phyloP scores from a whole-genome alignment of 164 flowering plant species.

The Vitis riparia region DNA sequence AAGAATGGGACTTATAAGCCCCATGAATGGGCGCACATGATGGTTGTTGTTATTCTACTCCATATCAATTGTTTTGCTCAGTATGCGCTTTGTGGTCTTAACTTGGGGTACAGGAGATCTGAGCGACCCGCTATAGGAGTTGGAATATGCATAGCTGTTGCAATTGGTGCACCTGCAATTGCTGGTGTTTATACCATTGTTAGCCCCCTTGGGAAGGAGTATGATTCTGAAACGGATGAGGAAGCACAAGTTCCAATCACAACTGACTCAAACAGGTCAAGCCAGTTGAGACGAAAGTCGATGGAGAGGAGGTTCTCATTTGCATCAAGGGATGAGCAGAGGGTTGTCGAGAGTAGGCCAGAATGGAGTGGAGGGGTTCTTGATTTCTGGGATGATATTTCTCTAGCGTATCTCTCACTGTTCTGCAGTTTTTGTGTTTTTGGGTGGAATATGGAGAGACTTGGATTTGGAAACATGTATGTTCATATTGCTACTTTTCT shows the following conservation, averaged over 20 bases:
- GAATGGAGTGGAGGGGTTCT: slow-evolving; percentile 86
- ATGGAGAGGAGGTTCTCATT: slow-evolving; percentile 73
- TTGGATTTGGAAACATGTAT: slow-evolving; percentile 96
- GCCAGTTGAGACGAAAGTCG: slow-evolving; percentile 28
- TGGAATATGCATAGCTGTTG: slow-evolving; percentile 65
- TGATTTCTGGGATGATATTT: slow-evolving; percentile 86
- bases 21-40: slow-evolving; percentile 90
- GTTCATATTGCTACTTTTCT: slow-evolving; percentile 90
- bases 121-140: slow-evolving; percentile 87
- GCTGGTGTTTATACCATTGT: slow-evolving; percentile 74
- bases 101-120: slow-evolving; percentile 78
- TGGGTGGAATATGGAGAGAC: slow-evolving; percentile 99
- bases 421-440: slow-evolving; percentile 90
- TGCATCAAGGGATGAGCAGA: slow-evolving; percentile 48
- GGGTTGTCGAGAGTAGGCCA: slow-evolving; percentile 49
- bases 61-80: slow-evolving; percentile 86
- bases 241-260: slow-evolving; percentile 46
- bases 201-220: slow-evolving; percentile 88
- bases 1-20: slow-evolving; percentile 89
- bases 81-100: slow-evolving; percentile 81
- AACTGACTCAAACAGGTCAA: slow-evolving; percentile 11
- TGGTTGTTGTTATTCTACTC: slow-evolving; percentile 78
- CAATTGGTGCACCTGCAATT: slow-evolving; percentile 80
- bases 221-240: slow-evolving; percentile 50
- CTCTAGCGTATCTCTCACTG: slow-evolving; percentile 74